phyloP scores from a whole-genome alignment of 148 eudicot species.

The Rhododendron henanense region DNA sequence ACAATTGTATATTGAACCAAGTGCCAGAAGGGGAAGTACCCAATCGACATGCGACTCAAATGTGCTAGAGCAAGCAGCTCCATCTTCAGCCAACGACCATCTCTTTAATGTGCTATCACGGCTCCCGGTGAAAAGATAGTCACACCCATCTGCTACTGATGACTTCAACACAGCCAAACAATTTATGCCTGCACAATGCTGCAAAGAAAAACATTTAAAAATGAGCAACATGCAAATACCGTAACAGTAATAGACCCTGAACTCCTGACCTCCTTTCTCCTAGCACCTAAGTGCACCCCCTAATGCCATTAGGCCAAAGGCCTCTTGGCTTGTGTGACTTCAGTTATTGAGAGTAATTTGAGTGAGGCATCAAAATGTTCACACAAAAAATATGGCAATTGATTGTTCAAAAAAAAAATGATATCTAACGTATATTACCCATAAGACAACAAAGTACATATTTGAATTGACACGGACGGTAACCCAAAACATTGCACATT shows the following conservation, averaged over 20 bases:
- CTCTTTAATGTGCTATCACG: conserved; percentile 95
- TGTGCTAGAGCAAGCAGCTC: conserved; percentile 73
- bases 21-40: conserved; percentile 39
- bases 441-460: neutral
- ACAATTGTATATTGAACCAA: neutral
- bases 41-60: conserved; percentile 97
- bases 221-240: neutral
- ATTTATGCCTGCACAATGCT: conserved; percentile 94
- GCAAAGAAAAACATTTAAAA: conserved; percentile 24
- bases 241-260: neutral
- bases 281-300: neutral
- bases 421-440: neutral
- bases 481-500: neutral
- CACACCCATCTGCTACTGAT: conserved; percentile 33
- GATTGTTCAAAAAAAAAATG: neutral
- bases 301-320: neutral
- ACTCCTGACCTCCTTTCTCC: neutral
- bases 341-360: neutral
- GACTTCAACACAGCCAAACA: conserved; percentile 77
- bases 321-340: neutral
- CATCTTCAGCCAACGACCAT: conserved; percentile 68
- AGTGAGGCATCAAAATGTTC: neutral
- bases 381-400: neutral
- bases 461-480: neutral
- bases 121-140: conserved; percentile 79